Evolutionary conservation across 805 yeast genomes (phyloP).

Genomic region (Nakazawaea siamensis): DNA sequence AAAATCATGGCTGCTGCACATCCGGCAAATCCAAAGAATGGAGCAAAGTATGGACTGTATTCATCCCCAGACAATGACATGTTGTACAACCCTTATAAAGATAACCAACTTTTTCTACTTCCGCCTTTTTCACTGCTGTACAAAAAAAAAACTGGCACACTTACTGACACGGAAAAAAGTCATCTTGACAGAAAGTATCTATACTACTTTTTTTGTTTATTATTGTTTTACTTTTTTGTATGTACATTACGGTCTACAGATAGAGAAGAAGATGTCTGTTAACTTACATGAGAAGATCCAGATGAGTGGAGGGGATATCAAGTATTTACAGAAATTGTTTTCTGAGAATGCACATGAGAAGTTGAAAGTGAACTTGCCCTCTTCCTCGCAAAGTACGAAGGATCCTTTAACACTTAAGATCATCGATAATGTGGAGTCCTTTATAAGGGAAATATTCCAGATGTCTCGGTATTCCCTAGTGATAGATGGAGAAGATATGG

Average conservation of each 20-base stretch:
- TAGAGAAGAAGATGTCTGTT: conserved; percentile 8
- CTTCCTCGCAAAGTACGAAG: conserved; percentile 18
- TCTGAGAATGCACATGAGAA: conserved; percentile 32
- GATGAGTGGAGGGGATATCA: conserved; percentile 44
- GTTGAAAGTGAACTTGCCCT: conserved; percentile 40
- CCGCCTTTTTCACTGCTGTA: too few relatives aligned
- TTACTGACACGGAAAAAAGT: too few relatives aligned
- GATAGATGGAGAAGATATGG: conserved; percentile 45
- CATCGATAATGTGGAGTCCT: conserved; percentile 32
- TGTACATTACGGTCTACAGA: neutral
- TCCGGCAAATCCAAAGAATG: conserved; percentile 96
- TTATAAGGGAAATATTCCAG: conserved; percentile 47
- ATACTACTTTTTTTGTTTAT: neutral
- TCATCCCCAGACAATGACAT: conserved; percentile 47
- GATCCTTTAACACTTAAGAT: conserved; percentile 42
- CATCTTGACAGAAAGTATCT: too few relatives aligned
- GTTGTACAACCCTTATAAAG: too few relatives aligned
- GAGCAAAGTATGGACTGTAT: conserved; percentile 87
- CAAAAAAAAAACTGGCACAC: too few relatives aligned
- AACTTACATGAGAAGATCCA: conserved; percentile 34
- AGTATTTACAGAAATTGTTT: conserved; percentile 37
- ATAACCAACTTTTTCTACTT: too few relatives aligned
- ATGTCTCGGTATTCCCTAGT: conserved; percentile 45
- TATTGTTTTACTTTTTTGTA: conserved; percentile 1
- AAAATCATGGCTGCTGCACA: conserved; percentile 89